Evolutionary conservation across 208 protist genomes (phyloP).

Genomic region (Acanthamoeba healyi): DNA sequence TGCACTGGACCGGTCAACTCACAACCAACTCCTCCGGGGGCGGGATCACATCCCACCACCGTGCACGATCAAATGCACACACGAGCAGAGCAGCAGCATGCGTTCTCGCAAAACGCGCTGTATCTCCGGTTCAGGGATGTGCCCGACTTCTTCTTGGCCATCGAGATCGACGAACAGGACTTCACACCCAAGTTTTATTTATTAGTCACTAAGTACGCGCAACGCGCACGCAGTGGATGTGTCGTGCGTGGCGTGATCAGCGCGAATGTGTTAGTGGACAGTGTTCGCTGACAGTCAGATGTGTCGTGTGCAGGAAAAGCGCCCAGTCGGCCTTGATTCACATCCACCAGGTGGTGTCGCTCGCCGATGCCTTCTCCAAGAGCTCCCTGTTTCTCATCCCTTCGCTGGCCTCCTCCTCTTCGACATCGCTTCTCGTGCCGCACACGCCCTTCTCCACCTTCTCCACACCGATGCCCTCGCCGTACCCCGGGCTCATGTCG

Average conservation of each 20-base stretch:
- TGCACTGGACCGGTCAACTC: no score
- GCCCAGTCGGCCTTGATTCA: constrained; percentile 15
- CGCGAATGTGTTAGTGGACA: neutral
- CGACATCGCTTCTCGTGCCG: constrained; percentile 22
- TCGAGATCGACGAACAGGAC: constrained; percentile 66
- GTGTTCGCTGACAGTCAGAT: no score
- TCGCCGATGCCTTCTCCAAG: constrained; percentile 45
- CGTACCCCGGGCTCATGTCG: constrained; percentile 28
- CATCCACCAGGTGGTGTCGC: constrained; percentile 41
- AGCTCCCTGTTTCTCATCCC: constrained; percentile 26
- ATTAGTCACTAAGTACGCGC: constrained; percentile 61
- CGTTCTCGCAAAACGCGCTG: constrained; percentile 34
- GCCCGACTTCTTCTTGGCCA: constrained; percentile 52
- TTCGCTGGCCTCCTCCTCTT: neutral
- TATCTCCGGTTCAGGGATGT: constrained; percentile 71
- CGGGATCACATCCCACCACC: no score
- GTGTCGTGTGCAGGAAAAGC: neutral
- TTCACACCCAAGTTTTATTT: constrained; percentile 74
- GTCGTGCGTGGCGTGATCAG: neutral
- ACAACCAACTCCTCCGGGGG: no score
- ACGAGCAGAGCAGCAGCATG: constrained; percentile 11
- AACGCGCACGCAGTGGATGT: neutral
- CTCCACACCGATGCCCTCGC: constrained; percentile 38
- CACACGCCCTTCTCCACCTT: constrained; percentile 48
- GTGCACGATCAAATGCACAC: neutral